phyloP scores from a whole-genome alignment of 805 yeast species.

The Saturnispora halmiae region DNA sequence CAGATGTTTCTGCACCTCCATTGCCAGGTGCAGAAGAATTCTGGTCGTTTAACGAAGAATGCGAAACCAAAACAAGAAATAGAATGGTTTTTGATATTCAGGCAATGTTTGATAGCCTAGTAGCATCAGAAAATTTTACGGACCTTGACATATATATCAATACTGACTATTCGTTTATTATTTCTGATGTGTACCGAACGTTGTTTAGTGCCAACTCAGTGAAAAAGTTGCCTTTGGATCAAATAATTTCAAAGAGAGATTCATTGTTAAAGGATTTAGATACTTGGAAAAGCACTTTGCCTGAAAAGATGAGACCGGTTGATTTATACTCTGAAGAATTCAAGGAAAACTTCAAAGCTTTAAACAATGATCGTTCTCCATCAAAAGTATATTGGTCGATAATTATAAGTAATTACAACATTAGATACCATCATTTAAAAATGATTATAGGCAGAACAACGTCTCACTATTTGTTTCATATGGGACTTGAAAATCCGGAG shows the following conservation, averaged over 20 bases:
- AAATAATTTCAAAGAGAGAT: slow-evolving; percentile 13
- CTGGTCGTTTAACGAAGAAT: slow-evolving; percentile 15
- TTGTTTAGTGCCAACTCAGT: slow-evolving; percentile 26
- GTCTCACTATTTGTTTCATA: slow-evolving; percentile 6
- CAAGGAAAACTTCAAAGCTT: slow-evolving; percentile 8
- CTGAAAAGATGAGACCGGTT: slow-evolving; percentile 20
- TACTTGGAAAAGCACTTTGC: slow-evolving; percentile 23
- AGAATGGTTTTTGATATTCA: slow-evolving; percentile 9
- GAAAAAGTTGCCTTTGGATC: slow-evolving; percentile 14
- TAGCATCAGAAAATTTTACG: neutral
- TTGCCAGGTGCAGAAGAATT: slow-evolving; percentile 18
- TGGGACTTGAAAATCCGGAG: neutral
- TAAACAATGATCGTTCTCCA: slow-evolving; percentile 5
- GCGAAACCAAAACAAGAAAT: slow-evolving; percentile 3
- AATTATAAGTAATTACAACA: slow-evolving; percentile 14
- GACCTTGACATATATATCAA: slow-evolving; percentile 15
- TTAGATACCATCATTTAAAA: slow-evolving; percentile 23
- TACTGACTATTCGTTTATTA: slow-evolving; percentile 21
- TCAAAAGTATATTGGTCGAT: slow-evolving; percentile 10
- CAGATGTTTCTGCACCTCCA: slow-evolving; percentile 31
- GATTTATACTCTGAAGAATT: slow-evolving; percentile 7
- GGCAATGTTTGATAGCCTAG: slow-evolving; percentile 9
- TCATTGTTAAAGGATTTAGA: slow-evolving; percentile 21
- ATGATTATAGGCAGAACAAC: slow-evolving; percentile 23
- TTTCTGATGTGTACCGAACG: slow-evolving; percentile 21